Conservation (phyloP, 768 basidiomycete species). For the Kwoniella botswanensis region DNA sequence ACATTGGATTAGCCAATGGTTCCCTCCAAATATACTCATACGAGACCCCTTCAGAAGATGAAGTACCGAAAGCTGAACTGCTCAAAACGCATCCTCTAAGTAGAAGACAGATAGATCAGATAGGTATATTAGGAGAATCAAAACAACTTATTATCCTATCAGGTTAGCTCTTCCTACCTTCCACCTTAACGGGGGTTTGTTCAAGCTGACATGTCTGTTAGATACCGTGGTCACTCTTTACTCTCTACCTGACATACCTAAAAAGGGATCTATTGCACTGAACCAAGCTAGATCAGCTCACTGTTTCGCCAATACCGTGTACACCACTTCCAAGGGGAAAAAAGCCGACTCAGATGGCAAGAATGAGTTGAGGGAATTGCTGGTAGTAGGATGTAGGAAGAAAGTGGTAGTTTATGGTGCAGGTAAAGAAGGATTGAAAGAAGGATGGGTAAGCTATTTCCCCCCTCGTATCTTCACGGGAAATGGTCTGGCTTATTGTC, state of each 20-base stretch:
- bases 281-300: slow-evolving; percentile 78
- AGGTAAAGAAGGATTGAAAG: slow-evolving; percentile 68
- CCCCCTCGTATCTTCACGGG: slow-evolving; percentile 67
- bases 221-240: slow-evolving; percentile 76
- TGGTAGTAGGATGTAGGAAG: slow-evolving; percentile 83
- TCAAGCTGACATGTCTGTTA: slow-evolving; percentile 51
- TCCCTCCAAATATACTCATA: slow-evolving; percentile 50
- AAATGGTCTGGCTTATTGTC: not conserved
- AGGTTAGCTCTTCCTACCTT: slow-evolving; percentile 62
- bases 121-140: slow-evolving; percentile 83
- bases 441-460: slow-evolving; percentile 78
- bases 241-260: slow-evolving; percentile 73
- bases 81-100: slow-evolving; percentile 27
- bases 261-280: slow-evolving; percentile 67
- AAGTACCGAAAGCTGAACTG: slow-evolving; percentile 26
- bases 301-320: slow-evolving; percentile 77
- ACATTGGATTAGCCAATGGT: slow-evolving; percentile 59
- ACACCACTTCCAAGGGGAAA: slow-evolving; percentile 24
- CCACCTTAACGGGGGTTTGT: not conserved
- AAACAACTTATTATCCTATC: slow-evolving; percentile 83
- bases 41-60: slow-evolving; percentile 21
- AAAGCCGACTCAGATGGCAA: slow-evolving; percentile 44
- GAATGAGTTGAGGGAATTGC: slow-evolving; percentile 63
- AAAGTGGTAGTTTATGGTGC: slow-evolving; percentile 84
- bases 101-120: slow-evolving; percentile 74